A percentile compares a stretch with the other conserved stretches of the same genome.
These are phyloP conservation scores for Cercospora sp. DNA, from an alignment of 2,329 filamentous ascomycete species.

Conservation along the genomic window DNA sequence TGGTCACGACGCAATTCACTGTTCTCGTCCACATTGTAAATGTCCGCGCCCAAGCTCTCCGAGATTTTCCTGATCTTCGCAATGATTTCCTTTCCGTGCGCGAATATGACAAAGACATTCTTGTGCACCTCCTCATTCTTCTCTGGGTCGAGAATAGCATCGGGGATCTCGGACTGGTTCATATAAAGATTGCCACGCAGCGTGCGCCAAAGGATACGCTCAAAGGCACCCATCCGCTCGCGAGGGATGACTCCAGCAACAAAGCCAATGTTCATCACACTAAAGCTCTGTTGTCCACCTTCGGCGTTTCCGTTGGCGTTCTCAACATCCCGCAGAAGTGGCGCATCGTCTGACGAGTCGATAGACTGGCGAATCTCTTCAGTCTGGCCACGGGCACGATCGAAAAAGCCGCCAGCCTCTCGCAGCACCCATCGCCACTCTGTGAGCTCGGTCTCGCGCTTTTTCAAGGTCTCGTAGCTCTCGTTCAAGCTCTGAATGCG, in stretches of 20 bases:
- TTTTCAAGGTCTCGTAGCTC: conserved; percentile 98
- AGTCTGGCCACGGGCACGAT: conserved; percentile 91
- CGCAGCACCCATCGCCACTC: conserved; percentile 98
- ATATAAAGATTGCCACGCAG: conserved; percentile 98
- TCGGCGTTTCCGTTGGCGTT: conserved; percentile 57
- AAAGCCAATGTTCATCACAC: conserved; percentile 98
- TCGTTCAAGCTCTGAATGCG: conserved; percentile 90
- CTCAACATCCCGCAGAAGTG: conserved; percentile 88
- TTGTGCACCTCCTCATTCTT: conserved; percentile 92
- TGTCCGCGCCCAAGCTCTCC: conserved; percentile 90
- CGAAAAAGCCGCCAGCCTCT: conserved; percentile 96
- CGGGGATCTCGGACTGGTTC: conserved; percentile 98
- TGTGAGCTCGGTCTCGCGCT: conserved; percentile 91
- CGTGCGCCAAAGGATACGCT: conserved; percentile 96
- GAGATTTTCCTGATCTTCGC: conserved; percentile 99
- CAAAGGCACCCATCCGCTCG: conserved; percentile 90
- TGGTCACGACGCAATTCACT: conserved; percentile 92
- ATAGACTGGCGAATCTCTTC: conserved; percentile 93
- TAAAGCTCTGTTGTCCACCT: conserved; percentile 59
- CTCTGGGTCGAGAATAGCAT: conserved; percentile 85
- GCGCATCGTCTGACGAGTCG: conserved; percentile 85
- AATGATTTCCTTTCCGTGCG: conserved; percentile 96
- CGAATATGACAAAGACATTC: conserved; percentile 99
- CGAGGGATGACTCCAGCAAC: conserved; percentile 93
- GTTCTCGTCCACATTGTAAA: conserved; percentile 98